phyloP scores from a whole-genome alignment of 306 rosid genomes.

The Prinsepia uniflora region DNA sequence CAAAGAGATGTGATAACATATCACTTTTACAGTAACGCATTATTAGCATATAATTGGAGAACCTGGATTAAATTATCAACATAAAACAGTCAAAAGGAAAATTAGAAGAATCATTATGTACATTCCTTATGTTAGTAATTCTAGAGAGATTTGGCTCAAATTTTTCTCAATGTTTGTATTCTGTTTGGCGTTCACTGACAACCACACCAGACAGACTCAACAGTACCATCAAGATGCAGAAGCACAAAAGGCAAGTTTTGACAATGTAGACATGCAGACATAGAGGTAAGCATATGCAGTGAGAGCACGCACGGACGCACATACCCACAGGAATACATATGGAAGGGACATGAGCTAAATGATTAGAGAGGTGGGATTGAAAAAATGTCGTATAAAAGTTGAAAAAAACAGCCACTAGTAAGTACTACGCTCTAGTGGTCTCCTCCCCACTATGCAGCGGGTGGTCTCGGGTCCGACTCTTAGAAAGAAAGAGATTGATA shows the following conservation, averaged over 20 bases:
- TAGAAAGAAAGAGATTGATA: no score
- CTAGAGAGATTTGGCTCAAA: neutral
- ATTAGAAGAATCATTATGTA: neutral
- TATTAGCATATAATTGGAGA: neutral
- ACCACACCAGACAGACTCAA: neutral
- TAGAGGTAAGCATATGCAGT: neutral
- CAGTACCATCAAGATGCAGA: neutral
- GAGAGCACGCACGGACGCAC: neutral
- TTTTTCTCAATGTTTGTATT: neutral
- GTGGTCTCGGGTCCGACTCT: no score
- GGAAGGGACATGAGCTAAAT: neutral
- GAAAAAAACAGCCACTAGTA: no score
- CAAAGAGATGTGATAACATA: neutral
- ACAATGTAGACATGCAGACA: slow-evolving; percentile 4
- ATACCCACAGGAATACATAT: neutral
- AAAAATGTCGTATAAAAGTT: neutral
- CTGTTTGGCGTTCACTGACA: no score
- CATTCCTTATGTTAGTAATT: neutral
- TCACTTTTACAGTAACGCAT: slow-evolving; percentile 9
- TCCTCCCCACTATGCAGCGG: no score
- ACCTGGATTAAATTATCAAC: neutral
- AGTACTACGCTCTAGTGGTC: no score
- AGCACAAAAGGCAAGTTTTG: neutral
- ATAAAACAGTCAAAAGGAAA: neutral
- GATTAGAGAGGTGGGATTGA: neutral